A percentile compares a stretch with the other conserved stretches of the same genome.
Conservation (phyloP, 73 alveolate species). For the Breviolum minutum region DNA sequence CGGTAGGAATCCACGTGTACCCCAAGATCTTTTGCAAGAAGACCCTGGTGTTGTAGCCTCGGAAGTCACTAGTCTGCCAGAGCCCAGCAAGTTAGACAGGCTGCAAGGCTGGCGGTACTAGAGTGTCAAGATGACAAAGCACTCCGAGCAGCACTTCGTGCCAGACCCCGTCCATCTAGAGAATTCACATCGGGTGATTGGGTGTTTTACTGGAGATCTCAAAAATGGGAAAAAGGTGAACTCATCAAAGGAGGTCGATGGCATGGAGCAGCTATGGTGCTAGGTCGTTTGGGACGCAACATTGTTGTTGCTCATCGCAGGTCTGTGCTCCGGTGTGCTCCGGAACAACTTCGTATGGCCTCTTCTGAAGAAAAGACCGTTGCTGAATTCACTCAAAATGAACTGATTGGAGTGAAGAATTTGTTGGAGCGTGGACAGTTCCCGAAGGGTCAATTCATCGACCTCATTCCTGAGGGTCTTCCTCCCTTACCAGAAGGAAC, state of each 20-base stretch:
- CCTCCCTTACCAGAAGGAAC: background rate
- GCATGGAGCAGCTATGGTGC: slow-evolving; percentile 14
- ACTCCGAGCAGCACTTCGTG: slow-evolving; percentile 20
- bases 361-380: background rate
- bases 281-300: background rate
- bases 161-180: background rate
- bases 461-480: background rate
- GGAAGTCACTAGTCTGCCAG: background rate
- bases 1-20: slow-evolving; percentile 39
- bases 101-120: slow-evolving; percentile 13
- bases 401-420: slow-evolving; percentile 8
- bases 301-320: background rate
- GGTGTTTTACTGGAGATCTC: slow-evolving; percentile 55
- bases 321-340: background rate
- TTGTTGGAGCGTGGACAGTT: slow-evolving; percentile 7
- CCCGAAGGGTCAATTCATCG: slow-evolving; percentile 13
- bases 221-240: background rate
- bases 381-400: background rate
- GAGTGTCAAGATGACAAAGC: slow-evolving; percentile 32
- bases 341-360: slow-evolving; percentile 23
- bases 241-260: background rate
- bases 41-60: background rate
- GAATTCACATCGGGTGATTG: slow-evolving; percentile 38
- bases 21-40: slow-evolving; percentile 8
- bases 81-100: background rate